Conservation (phyloP, 2,329 filamentous ascomycete genomes). For the Bipolaris sorokiniana region DNA sequence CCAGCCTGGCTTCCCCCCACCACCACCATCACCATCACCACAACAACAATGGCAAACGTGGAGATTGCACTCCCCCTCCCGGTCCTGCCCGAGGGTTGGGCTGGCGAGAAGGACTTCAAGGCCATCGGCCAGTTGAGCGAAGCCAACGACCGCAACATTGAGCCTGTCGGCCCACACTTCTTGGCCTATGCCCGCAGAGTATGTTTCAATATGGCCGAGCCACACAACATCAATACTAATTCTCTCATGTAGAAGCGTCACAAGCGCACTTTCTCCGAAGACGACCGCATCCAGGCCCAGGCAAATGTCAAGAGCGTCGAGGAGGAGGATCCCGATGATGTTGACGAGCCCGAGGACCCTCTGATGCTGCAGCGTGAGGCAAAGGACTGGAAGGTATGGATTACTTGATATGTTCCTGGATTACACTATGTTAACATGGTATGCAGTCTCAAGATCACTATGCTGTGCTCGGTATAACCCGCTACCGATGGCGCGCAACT, state of each 20-base stretch:
- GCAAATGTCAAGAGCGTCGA: slow-evolving; percentile 95
- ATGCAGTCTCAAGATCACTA: slow-evolving; percentile 89
- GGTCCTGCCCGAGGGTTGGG: slow-evolving; percentile 79
- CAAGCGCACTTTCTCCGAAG: slow-evolving; percentile 97
- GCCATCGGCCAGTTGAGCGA: slow-evolving; percentile 75
- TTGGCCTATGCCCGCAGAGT: slow-evolving; percentile 94
- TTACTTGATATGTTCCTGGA: too few species aligned
- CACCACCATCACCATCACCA: slow-evolving; percentile 19
- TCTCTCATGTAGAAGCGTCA: slow-evolving; percentile 67
- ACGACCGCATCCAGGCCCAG: slow-evolving; percentile 95
- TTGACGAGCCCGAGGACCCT: slow-evolving; percentile 92
- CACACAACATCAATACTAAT: slow-evolving; percentile 22
- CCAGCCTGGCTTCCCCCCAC: slow-evolving; percentile 1
- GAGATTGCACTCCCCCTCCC: slow-evolving; percentile 72
- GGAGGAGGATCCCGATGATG: slow-evolving; percentile 85
- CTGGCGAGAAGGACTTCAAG: slow-evolving; percentile 91
- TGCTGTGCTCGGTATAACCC: slow-evolving; percentile 89
- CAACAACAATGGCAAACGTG: slow-evolving; percentile 66
- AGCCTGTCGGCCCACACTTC: slow-evolving; percentile 97
- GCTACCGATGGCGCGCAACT: slow-evolving; percentile 89
- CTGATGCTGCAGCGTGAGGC: slow-evolving; percentile 91
- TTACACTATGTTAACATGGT: slow-evolving; percentile 11
- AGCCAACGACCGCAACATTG: slow-evolving; percentile 84
- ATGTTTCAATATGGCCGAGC: slow-evolving; percentile 40
- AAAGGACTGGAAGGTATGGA: slow-evolving; percentile 95